Conservation (phyloP, 2,329 filamentous ascomycete genomes). For the Fusarium verrucosum region DNA sequence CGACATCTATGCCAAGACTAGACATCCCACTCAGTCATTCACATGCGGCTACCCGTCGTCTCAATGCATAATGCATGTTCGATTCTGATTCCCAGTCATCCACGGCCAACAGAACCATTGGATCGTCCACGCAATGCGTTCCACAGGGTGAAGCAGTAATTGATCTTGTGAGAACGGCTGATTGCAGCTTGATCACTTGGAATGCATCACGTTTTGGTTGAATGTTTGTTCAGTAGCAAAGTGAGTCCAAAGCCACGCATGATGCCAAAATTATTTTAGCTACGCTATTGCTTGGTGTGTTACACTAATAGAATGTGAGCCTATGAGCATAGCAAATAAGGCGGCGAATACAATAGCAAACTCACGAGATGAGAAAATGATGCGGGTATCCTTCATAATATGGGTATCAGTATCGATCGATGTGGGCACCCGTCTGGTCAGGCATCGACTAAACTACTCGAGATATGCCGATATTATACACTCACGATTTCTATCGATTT, state of each 20-base stretch:
- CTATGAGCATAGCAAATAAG: neutral
- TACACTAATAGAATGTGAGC: constrained; percentile 4
- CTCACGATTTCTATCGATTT: neutral
- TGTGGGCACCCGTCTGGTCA: neutral
- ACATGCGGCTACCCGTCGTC: constrained; percentile 4
- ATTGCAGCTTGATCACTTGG: constrained; percentile 2
- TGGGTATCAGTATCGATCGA: neutral
- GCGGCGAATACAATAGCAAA: neutral
- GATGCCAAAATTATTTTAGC: constrained; percentile 1
- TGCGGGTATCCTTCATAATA: constrained; percentile 1
- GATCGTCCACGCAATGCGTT: neutral
- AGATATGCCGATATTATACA: neutral
- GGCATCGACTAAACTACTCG: neutral
- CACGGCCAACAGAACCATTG: neutral
- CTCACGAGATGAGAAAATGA: constrained; percentile 12
- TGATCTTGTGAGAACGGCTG: constrained; percentile 14
- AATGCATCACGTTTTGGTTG: neutral
- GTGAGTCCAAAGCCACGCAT: neutral
- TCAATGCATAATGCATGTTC: neutral
- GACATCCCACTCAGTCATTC: neutral
- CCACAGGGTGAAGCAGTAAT: constrained; percentile 3
- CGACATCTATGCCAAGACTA: neutral
- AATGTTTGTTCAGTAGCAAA: neutral
- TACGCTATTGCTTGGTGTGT: neutral
- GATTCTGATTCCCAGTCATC: neutral